A percentile compares a stretch with the other conserved stretches of the same genome.
These are phyloP conservation scores for Trichoderma lentiforme DNA, from an alignment of 2,329 filamentous ascomycete genomes.

Conservation along the genomic window DNA sequence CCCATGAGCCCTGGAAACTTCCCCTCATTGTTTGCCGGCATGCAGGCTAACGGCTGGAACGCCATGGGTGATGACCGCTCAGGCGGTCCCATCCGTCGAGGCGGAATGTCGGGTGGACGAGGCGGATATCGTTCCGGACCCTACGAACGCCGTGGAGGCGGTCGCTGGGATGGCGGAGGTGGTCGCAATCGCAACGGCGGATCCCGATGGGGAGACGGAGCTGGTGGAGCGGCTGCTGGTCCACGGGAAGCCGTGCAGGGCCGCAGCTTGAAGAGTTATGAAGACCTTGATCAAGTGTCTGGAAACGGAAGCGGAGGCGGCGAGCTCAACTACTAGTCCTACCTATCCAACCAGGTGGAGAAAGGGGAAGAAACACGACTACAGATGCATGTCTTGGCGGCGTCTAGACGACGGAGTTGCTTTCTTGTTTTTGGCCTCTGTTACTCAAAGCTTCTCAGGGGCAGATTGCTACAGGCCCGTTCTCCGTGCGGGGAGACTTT, in stretches of 20 bases:
- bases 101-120: slow-evolving; percentile 50
- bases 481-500: not conserved
- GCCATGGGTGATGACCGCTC: slow-evolving; percentile 54
- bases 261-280: slow-evolving; percentile 91
- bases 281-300: slow-evolving; percentile 86
- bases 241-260: slow-evolving; percentile 91
- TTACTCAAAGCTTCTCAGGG: not conserved
- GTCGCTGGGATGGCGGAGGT: slow-evolving; percentile 46
- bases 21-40: slow-evolving; percentile 53
- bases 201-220: slow-evolving; percentile 70
- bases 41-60: slow-evolving; percentile 50
- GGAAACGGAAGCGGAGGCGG: slow-evolving; percentile 66
- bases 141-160: slow-evolving; percentile 66
- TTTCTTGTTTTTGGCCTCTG: not conserved
- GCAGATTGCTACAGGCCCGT: not conserved
- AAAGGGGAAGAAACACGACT: not conserved
- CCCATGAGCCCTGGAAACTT: slow-evolving; percentile 47
- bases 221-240: slow-evolving; percentile 72
- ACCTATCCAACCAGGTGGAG: not conserved
- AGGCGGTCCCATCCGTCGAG: slow-evolving; percentile 66
- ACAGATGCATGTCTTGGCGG: not conserved
- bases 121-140: slow-evolving; percentile 65
- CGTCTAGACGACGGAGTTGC: not conserved
- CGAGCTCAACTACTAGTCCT: slow-evolving; percentile 84
- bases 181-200: slow-evolving; percentile 49